Base-by-base conservation (phyloP, 2,329 filamentous ascomycete species). In the Domatiomyces globalis region DNA sequence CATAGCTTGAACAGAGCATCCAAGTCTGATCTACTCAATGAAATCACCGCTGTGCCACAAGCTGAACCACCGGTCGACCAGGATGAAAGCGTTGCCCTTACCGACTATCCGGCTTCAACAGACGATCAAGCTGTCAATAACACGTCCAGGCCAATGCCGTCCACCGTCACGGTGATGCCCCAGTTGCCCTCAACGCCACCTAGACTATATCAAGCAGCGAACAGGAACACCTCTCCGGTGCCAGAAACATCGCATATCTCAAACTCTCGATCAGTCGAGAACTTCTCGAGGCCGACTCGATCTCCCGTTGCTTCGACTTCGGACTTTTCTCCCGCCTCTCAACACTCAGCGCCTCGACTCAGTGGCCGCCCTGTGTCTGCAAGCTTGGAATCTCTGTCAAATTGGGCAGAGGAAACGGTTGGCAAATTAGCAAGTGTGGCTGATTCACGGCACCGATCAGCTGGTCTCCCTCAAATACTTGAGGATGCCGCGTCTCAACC, bases 11-110 rank as follows among this genome's bases (percentile, higher is more conserved):
- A 77, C 42, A 71, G 70, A 33, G 68, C 73, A 10, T 70, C 73
- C 49, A 70, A 75, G 51, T 68, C 71, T 51, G 72, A 78, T 27
- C 66, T 80, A 18, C 71, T 72, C 25, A 71, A 71, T 5, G 73
- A 76, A 55, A 77, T 78, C 62, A 74, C 72, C 51, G 70, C 73
- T 25, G 71, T 76, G 49, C 71, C 73, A 45, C 71, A 74, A 36
- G 73, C 73, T 18, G 75, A 79, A 60, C 66, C 68, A 44, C 73
- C 76, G 6, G 66, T 67, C 47, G 66, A 67, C 22, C 67, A 69
- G 48, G 68, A 78, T 12, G 72, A 71, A 56, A 76, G 75, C 8
- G 79, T 79, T 48, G 69, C 69, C 46, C 73, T 73, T 2, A 64
- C 54, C 10, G 55, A 59, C 43, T 43, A 56, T 7, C 53, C 49